These are phyloP conservation scores for Cryptococcus hybrid DNA, from an alignment of 1,284 basidiomycete species.

Conservation along the genomic window DNA sequence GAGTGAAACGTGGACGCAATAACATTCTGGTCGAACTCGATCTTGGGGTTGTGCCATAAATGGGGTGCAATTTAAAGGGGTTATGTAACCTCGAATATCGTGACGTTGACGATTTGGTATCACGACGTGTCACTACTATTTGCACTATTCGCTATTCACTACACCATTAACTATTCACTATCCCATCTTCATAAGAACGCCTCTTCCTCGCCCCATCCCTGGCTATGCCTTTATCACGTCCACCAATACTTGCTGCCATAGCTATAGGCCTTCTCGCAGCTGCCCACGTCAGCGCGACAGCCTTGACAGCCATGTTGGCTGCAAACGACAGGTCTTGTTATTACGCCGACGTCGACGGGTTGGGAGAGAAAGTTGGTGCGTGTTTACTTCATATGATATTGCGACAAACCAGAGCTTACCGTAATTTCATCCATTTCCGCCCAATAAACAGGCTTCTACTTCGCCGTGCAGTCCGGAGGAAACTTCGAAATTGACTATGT, in stretches of 20 bases:
- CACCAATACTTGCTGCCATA: conserved; percentile 13
- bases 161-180: no score
- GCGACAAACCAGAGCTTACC: background rate
- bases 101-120: background rate
- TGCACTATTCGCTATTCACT: background rate
- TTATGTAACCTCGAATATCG: background rate
- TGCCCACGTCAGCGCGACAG: conserved; percentile 53
- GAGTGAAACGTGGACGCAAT: background rate
- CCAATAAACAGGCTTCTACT: conserved; percentile 53
- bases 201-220: background rate
- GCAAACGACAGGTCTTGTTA: conserved; percentile 90
- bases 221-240: background rate
- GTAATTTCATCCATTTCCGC: background rate
- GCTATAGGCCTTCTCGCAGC: conserved; percentile 5
- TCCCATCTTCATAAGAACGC: background rate
- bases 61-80: no score
- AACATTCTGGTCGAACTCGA: no score
- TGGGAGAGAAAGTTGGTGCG: conserved; percentile 49
- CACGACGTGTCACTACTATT: background rate
- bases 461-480: conserved; percentile 88
- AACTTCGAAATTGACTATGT: conserved; percentile 96
- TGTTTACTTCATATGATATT: conserved; percentile 1
- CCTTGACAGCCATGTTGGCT: conserved; percentile 80
- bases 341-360: conserved; percentile 86
- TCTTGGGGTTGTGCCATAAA: no score